Base-by-base conservation (phyloP, 106 monocot species). In the Vanilla planifolia region DNA sequence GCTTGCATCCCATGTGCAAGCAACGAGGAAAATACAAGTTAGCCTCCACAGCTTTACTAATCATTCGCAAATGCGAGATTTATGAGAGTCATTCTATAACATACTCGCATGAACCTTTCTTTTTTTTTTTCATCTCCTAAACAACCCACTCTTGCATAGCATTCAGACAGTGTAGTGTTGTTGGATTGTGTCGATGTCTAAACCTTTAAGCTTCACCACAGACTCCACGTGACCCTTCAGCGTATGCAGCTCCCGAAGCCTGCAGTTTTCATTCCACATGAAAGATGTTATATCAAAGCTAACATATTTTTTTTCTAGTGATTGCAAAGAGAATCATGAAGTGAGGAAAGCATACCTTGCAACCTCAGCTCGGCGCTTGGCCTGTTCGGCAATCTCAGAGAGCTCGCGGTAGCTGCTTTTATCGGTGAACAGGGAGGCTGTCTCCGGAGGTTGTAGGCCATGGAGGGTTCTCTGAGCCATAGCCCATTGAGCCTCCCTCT, bases 361-460 rank as follows among this genome's bases (percentile, higher is more conserved):
- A 22, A 85, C 76, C 46, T 85, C 85, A 2, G 85, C 85, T n/a
- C 85, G 72, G 39, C 72, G 65, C 58, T 77, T 85, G 61, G 85
- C 85, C 46, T 85, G 85, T 67, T 85, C 85, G 1, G 85, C 85
- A 20, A 85, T 85, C 77, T 85, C 85, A 3, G 85, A 85, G 15
- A 85, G 72, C 35, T 85, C 85, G n/a, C 80, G 62, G 48, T 81
- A 85, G 71, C 73, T 56, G 46, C 21, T 77, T 48, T 67, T 70
- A 21, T 80, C 85, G 26, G 48, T 20, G n/a, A 60, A 70, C 5
- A 42, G 20, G 7, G 40, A 51, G 37, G 61, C 30, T 19, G 40
- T 42, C 22, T 70, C 70, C 20, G 70, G 17, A 5, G 60, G 37
- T 53, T 70, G 70, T 17, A 70, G 61, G 19, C 70, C 70, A 20